Evolutionary conservation across 2,329 filamentous ascomycete species (phyloP).

Genomic region (Aspergillus alliaceus): DNA sequence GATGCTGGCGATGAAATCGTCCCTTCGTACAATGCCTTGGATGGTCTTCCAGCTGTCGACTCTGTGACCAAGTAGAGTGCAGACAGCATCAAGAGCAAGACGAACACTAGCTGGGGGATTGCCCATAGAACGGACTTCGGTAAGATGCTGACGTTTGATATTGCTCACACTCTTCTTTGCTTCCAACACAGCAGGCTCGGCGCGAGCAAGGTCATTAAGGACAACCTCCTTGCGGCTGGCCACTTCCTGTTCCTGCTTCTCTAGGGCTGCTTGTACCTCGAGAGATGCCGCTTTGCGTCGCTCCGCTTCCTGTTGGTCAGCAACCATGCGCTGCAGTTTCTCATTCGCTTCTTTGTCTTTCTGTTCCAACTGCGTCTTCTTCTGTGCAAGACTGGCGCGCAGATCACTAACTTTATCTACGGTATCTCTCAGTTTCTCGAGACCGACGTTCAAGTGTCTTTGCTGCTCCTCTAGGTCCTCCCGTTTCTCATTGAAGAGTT

Average conservation of each 20-base stretch:
- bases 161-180: conserved; percentile 96
- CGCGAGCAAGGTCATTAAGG: conserved; percentile 79
- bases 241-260: conserved; percentile 87
- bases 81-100: conserved; percentile 92
- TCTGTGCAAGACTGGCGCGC: conserved; percentile 84
- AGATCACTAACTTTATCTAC: conserved; percentile 96
- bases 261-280: conserved; percentile 82
- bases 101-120: conserved; percentile 89
- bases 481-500: conserved; percentile 95
- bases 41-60: conserved; percentile 89
- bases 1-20: conserved; percentile 97
- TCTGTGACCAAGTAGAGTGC: conserved; percentile 88
- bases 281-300: conserved; percentile 84
- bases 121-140: conserved; percentile 95
- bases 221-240: conserved; percentile 81
- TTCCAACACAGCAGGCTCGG: conserved; percentile 89
- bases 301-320: conserved; percentile 91
- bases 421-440: conserved; percentile 95
- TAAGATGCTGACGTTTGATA: conserved; percentile 96
- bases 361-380: conserved; percentile 87
- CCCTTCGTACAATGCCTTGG: conserved; percentile 80
- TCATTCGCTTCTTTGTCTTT: conserved; percentile 96
- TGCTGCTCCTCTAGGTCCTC: conserved; percentile 99
- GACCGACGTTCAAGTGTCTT: conserved; percentile 93
- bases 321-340: conserved; percentile 95